Evolutionary conservation across 768 basidiomycete species (phyloP).

Genomic region (Lactarius psammicola): DNA sequence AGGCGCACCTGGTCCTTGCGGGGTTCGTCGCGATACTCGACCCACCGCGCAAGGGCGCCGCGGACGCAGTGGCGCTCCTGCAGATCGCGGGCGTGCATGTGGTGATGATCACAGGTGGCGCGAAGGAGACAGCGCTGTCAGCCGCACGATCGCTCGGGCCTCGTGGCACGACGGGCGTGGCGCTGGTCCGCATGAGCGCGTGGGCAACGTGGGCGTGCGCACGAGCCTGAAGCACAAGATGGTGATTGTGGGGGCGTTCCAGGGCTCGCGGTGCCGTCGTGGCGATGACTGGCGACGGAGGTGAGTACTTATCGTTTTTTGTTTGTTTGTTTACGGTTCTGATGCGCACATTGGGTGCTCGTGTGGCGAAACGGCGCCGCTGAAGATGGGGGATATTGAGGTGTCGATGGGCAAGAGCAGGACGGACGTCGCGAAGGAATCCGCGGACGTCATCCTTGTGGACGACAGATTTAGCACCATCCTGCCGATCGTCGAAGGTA

Average conservation of each 20-base stretch:
- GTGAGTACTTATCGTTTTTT: constrained; percentile 47
- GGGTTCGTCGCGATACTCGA: no score
- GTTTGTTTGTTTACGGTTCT: neutral
- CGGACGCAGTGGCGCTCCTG: no score
- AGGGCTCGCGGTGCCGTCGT: constrained; percentile 85
- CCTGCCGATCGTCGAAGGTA: constrained; percentile 77
- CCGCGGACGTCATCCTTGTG: constrained; percentile 94
- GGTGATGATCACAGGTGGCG: no score
- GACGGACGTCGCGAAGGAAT: constrained; percentile 98
- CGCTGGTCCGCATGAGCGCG: no score
- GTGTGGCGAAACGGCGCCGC: constrained; percentile 94
- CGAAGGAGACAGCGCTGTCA: no score
- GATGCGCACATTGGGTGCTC: neutral
- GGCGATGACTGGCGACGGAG: constrained; percentile 97
- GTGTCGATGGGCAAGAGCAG: constrained; percentile 97
- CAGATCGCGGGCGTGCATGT: no score
- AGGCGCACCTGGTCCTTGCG: no score
- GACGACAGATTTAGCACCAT: constrained; percentile 97
- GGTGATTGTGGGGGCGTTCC: constrained; percentile 92
- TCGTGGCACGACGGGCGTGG: no score
- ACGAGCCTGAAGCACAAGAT: no score
- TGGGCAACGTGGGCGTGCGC: no score
- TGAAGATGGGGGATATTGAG: constrained; percentile 98
- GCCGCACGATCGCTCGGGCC: no score
- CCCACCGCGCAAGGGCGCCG: no score